Percentiles rank a stretch among this genome's conserved stretches.
These are phyloP conservation scores for Wickerhamomyces ciferrii DNA, from an alignment of 805 yeast species.

Conservation along the genomic window DNA sequence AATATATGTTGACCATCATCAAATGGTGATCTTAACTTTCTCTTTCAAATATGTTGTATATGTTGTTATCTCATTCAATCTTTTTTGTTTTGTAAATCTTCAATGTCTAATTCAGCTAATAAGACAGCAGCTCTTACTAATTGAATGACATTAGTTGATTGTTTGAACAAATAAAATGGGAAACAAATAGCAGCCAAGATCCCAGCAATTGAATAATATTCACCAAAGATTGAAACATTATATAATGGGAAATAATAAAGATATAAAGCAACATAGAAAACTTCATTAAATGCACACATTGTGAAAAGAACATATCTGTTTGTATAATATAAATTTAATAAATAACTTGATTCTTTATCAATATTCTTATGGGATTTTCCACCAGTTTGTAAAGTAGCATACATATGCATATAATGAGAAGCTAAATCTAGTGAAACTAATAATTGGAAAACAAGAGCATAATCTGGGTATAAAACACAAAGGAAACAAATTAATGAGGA, in stretches of 20 bases:
- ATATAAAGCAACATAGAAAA: constrained; percentile 87
- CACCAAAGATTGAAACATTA: constrained; percentile 23
- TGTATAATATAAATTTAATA: constrained; percentile 82
- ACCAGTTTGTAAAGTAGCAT: constrained; percentile 82
- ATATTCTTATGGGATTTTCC: constrained; percentile 80
- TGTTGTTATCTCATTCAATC: constrained; percentile 1
- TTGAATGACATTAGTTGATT: constrained; percentile 84
- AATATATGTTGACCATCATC: no score
- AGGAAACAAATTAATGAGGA: constrained; percentile 86
- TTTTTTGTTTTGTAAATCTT: constrained; percentile 23
- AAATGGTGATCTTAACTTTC: no score
- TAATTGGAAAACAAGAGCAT: constrained; percentile 60
- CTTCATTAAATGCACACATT: constrained; percentile 90
- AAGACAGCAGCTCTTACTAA: constrained; percentile 77
- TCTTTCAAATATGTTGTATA: background rate
- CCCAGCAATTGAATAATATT: constrained; percentile 54
- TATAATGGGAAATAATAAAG: constrained; percentile 52
- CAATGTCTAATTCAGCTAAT: constrained; percentile 69
- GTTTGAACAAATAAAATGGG: constrained; percentile 91
- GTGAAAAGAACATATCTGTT: constrained; percentile 77
- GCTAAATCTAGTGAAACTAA: constrained; percentile 83
- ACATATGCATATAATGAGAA: constrained; percentile 98
- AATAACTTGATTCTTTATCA: constrained; percentile 60
- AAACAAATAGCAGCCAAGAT: constrained; percentile 52
- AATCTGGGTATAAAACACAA: constrained; percentile 72